Base-by-base conservation (phyloP, 2,329 filamentous ascomycete species). In the Nothophaeocryptopus gaeumannii region DNA sequence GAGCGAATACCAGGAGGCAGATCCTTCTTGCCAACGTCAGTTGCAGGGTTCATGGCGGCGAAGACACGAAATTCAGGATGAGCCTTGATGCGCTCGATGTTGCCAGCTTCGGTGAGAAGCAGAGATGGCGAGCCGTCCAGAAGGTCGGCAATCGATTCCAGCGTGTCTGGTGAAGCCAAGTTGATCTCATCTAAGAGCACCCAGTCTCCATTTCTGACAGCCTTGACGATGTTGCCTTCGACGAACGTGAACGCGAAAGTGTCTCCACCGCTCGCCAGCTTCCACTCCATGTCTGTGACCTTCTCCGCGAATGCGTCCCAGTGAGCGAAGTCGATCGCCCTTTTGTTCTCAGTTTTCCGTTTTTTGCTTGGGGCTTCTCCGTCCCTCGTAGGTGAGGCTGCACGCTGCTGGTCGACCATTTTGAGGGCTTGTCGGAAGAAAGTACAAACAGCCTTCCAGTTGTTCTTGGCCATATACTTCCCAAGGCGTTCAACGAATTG, bases 41-140 rank as follows among this genome's bases (percentile, higher is more conserved):
- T 99, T 5, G 93, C 93, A 29, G 93, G 93, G 64, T 99, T 99
- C 93, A 99, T 99, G 26, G 95, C 93, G 44, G 89, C 95, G 65
- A 99, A 99, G 11, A 99, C 88, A 34, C 93, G 84, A 68, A 99
- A 99, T 57, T 96, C 84, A 0, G 89, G 85, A 68, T 99, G 92
- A 0, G 91, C 93, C 53, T 85, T 79, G 32, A 99, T 85, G 57
- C 91, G 83, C 68, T 97, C 89, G 37, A 96, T 89, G 60, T 93
- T 90, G 33, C 93, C 93, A 34, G 90, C 93, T 72, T 99, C 93
- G 0, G 91, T 91, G 7, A 99, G 78, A 4, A 99, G 74, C 39
- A 99, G 84, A 0, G 89, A 96, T 1, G 92, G 92, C 0, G 77
- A 76, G 8, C 82, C 78, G 7, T 88, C 88, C 45, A 99, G 76